A percentile compares a stretch with the other conserved stretches of the same genome.
Conservation (phyloP, 2,329 filamentous ascomycete species). For the Mollisiaceae sp. region DNA sequence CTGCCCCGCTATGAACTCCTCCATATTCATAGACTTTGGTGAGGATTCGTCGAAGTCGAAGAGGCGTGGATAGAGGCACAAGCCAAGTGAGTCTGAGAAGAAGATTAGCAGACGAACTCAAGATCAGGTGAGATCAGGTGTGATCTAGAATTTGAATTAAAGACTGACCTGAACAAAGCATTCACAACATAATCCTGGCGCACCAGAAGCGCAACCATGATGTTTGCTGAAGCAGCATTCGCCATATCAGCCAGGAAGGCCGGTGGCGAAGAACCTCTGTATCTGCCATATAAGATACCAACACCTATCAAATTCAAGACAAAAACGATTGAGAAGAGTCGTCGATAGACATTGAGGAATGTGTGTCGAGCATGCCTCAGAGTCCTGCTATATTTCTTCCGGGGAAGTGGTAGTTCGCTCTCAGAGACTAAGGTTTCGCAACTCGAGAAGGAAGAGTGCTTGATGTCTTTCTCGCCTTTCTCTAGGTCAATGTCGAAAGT, state of each 20-base stretch:
- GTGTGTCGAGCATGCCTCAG: constrained; percentile 36
- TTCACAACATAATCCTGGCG: constrained; percentile 60
- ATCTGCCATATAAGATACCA: constrained; percentile 41
- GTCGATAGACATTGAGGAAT: constrained; percentile 60
- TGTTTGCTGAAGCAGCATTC: constrained; percentile 46
- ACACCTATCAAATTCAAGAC: constrained; percentile 54
- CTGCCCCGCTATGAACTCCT: constrained; percentile 57
- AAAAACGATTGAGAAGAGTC: constrained; percentile 60
- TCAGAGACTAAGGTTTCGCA: constrained; percentile 1
- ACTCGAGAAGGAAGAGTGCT: not conserved
- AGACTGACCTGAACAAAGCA: constrained; percentile 47
- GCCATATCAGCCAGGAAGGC: constrained; percentile 25
- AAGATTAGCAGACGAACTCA: not conserved
- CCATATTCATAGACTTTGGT: constrained; percentile 59
- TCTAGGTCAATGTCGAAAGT: constrained; percentile 2
- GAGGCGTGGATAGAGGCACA: constrained; percentile 50
- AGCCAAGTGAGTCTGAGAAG: constrained; percentile 47
- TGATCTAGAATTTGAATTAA: not conserved
- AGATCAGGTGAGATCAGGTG: not conserved
- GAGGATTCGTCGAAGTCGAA: constrained; percentile 52
- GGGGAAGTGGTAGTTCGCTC: constrained; percentile 21
- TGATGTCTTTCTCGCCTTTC: constrained; percentile 4
- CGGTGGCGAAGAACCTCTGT: constrained; percentile 6
- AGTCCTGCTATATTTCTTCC: constrained; percentile 20
- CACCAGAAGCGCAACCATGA: constrained; percentile 54